Evolutionary conservation across 169 alveolate species (phyloP).

Genomic region (Babesia bovis): DNA sequence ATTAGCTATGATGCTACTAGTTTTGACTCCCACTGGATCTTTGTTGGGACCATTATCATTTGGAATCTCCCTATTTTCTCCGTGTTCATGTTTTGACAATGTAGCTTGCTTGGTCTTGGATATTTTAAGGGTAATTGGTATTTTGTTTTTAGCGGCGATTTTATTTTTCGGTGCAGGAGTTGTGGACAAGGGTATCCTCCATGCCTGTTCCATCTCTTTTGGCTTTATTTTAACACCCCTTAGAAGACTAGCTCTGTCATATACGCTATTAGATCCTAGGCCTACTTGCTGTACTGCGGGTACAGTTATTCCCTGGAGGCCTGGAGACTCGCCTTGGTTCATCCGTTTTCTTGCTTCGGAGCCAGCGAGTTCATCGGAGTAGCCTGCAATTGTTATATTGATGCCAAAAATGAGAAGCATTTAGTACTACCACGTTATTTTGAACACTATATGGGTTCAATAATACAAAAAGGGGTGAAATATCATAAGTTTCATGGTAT

Average conservation of each 20-base stretch:
- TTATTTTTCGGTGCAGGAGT: slow-evolving; percentile 1
- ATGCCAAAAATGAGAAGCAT: not conserved
- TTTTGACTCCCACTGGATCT: not conserved
- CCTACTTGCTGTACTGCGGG: not conserved
- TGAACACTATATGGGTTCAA: no score
- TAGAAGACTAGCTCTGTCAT: not conserved
- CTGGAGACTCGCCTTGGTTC: slow-evolving; percentile 8
- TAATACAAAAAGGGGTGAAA: no score
- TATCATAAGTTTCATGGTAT: no score
- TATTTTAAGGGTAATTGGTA: slow-evolving; percentile 7
- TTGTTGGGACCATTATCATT: not conserved
- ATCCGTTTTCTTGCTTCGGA: slow-evolving; percentile 45
- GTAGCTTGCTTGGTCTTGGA: not conserved
- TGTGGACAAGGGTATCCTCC: slow-evolving; percentile 21
- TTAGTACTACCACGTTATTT: no score
- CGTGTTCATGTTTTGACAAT: not conserved
- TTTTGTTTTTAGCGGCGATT: not conserved
- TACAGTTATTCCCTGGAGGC: not conserved
- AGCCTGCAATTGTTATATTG: slow-evolving; percentile 51
- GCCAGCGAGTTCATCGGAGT: slow-evolving; percentile 53
- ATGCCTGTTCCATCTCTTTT: not conserved
- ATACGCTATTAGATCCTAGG: not conserved
- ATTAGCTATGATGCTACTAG: not conserved
- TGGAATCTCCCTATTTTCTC: not conserved
- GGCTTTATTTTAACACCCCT: slow-evolving; percentile 3